Evolutionary conservation across 2,329 filamentous ascomycete genomes (phyloP).

Genomic region (Nannizzia gypsea): DNA sequence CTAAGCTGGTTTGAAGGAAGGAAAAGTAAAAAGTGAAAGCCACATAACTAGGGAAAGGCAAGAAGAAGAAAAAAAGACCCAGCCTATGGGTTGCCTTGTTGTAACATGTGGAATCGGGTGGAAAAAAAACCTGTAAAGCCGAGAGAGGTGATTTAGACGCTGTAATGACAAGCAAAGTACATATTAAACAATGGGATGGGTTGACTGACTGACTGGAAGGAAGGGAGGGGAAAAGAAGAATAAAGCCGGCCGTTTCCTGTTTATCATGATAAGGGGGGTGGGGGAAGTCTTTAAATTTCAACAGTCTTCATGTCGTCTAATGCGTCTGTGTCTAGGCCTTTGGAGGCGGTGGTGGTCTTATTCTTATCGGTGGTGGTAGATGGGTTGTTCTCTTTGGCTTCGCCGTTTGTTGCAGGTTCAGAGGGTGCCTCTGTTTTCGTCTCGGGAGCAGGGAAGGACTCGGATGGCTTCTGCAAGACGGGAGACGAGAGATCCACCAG

Average conservation of each 20-base stretch:
- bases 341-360: slow-evolving; percentile 17
- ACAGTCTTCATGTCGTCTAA: slow-evolving; percentile 40
- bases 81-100: neutral
- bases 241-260: neutral
- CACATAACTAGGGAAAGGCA: neutral
- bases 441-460: neutral
- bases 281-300: slow-evolving; percentile 13
- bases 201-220: neutral
- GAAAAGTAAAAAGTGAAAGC: slow-evolving; percentile 13
- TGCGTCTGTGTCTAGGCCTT: slow-evolving; percentile 27
- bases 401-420: neutral
- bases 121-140: neutral
- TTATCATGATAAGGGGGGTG: slow-evolving; percentile 1
- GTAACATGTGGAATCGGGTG: neutral
- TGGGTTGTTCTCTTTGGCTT: neutral
- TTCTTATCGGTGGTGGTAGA: neutral
- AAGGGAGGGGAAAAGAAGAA: neutral
- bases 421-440: neutral
- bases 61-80: neutral
- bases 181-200: slow-evolving; percentile 3
- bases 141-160: neutral
- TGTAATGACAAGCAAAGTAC: slow-evolving; percentile 1
- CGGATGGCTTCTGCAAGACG: slow-evolving; percentile 8
- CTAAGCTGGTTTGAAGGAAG: slow-evolving; percentile 10
- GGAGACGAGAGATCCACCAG: slow-evolving; percentile 31